Base-by-base conservation (phyloP, 1,139 yeast species). In the Pichia sp. region DNA sequence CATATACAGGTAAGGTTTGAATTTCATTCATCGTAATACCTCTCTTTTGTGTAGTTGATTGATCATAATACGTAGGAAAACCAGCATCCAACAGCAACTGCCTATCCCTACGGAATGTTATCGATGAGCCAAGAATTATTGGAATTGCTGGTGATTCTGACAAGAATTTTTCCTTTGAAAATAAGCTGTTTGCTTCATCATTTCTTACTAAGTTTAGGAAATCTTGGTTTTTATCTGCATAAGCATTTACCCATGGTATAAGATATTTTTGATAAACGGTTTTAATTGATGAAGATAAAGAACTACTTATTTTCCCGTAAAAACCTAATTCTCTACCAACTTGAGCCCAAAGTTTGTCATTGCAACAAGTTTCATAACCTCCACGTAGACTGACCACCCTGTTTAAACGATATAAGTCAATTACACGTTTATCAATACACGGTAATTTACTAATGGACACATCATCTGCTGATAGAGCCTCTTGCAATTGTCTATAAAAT, bases 301-400 rank as follows among this genome's bases (percentile, higher is more conserved):
- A 81, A 26, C 87, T 81, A 76, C 80, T 78, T 39, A 78, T 76
- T 52, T 78, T 73, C 4, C 85, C 87, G 30, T 78, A 73, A 59
- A 81, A 83, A 0, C 95, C 95, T 43, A 86, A 66, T 54, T 84
- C 95, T 43, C 89, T 68, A 12, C 92, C 92, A 23, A 81, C 71
- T 55, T 74, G 79, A 0, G 81, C 80, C 85, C 87, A 80, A 35
- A 74, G 60, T 50, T 78, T 77, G 46, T 70, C 71, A 41, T 68
- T 63, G 40, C 79, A 72, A n/a, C 80, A 84, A 27, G 64, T 66
- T 24, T 69, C 65, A 59, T 69, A 79, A 0, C 86, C 86, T 23
- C 86, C 86, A 53, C 78, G 64, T n/a, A 72, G 55, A 22, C 68
- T 60, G 3, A 80, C 86, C 12, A 75, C 69, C 33, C 70, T 63